Conservation (phyloP, 495 filamentous ascomycete genomes). For the Podospora sp. region DNA sequence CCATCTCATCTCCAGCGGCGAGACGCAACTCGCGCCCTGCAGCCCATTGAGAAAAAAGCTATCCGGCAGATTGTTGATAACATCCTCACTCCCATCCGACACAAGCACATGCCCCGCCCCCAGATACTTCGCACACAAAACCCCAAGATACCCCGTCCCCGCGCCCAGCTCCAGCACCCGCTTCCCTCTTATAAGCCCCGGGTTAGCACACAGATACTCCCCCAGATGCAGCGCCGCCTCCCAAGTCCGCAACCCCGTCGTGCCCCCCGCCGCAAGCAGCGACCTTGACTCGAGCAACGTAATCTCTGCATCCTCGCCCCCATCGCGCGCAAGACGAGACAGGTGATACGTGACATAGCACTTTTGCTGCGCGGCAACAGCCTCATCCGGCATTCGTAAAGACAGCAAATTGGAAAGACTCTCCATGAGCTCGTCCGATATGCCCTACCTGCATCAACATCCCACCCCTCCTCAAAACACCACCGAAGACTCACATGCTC, state of each 20-base stretch:
- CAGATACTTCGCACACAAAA: constrained; percentile 78
- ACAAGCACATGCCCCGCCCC: constrained; percentile 63
- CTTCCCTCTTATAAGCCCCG: constrained; percentile 53
- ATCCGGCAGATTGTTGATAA: constrained; percentile 68
- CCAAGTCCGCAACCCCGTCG: constrained; percentile 90
- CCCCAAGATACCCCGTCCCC: constrained; percentile 82
- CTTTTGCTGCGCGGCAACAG: constrained; percentile 69
- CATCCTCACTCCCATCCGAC: constrained; percentile 78
- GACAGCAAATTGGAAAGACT: constrained; percentile 61
- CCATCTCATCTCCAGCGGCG: constrained; percentile 61
- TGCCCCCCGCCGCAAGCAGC: constrained; percentile 73
- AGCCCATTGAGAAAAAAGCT: constrained; percentile 70
- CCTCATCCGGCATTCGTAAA: constrained; percentile 60
- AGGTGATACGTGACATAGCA: constrained; percentile 73
- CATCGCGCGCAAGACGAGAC: constrained; percentile 36
- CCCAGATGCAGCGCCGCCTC: constrained; percentile 88
- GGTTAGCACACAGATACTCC: constrained; percentile 60
- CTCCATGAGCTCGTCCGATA: constrained; percentile 71
- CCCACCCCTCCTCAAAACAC: too few relatives aligned
- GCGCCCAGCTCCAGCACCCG: constrained; percentile 83
- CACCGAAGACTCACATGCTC: constrained; percentile 67
- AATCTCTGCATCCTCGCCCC: constrained; percentile 36
- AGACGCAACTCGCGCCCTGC: constrained; percentile 45
- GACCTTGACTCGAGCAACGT: constrained; percentile 72
- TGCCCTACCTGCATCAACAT: too few relatives aligned